Base-by-base conservation (phyloP, 345 rosid genomes). In the Camelina laxa region DNA sequence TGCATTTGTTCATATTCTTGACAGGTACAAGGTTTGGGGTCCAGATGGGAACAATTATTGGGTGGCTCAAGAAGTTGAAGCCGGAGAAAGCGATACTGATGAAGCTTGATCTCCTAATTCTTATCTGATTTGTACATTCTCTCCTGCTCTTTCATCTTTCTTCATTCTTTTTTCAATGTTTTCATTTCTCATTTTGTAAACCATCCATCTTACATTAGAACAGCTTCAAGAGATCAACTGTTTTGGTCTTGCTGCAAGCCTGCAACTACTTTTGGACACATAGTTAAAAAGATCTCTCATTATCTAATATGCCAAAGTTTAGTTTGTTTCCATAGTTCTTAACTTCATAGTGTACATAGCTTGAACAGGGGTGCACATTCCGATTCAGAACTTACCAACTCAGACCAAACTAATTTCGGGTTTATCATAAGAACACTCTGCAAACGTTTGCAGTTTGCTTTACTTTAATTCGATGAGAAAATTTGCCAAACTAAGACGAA, bases 51-150 rank as follows among this genome's bases (percentile, higher is more conserved):
- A 73, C 70, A 78, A 54, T 39, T 80, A 80, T 60, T 88, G 96
- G 90, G 24, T 77, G 56, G 75, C 84, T 80, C 90, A 84, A 49
- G 98, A 80, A 84, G 85, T 82, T 20, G 92, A 90, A 56, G 81
- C 87, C 10, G 89, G 85, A 72, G 91, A 91, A 9, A 95, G 98
- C 45, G 98, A 91, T 80, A 87, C 92, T 30, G 98, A 93, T 76
- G 96, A 93, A 77, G 92, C 72, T 80, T 93, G 80, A 89, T 72
- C 73, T 56, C 65, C 30, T 36, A 11, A 22, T 65, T 64, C 14
- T 31, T 60, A 69, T 35, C 69, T 42, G 70, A 68, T 69, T 70
- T 77, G 80, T 77, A 77, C 45, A 77, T 56, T 76, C 75, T 70
- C 38, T 44, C 19, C 4, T 21, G 14, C 33, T 54, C 62, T 17